These are phyloP conservation scores for Xerocomellus intermedius DNA, from an alignment of 768 basidiomycete species.

Conservation along the genomic window DNA sequence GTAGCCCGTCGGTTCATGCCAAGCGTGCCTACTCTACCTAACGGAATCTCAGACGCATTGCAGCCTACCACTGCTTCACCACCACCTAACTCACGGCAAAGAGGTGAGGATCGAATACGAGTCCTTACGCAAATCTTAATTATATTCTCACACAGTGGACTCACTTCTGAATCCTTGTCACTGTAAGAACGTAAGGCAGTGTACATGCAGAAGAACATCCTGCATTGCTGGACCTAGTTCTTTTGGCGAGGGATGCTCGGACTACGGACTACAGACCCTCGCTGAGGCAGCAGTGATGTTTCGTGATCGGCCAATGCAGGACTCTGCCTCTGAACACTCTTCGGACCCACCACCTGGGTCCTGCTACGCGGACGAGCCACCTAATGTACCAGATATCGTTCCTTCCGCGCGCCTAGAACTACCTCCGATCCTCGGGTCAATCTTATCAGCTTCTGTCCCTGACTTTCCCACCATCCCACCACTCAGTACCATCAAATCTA, in stretches of 20 bases:
- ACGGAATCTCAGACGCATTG: conserved; percentile 62
- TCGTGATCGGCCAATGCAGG: conserved; percentile 5
- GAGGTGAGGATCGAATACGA: conserved; percentile 36
- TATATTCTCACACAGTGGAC: conserved; percentile 43
- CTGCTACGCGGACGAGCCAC: conserved; percentile 17
- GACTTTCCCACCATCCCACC: conserved; percentile 60
- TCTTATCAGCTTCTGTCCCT: conserved; percentile 31
- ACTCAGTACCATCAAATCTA: conserved; percentile 53
- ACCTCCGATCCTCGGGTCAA: conserved; percentile 42
- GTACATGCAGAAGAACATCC: conserved; percentile 41
- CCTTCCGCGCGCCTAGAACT: conserved; percentile 39
- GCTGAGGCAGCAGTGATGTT: conserved; percentile 37
- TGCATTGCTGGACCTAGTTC: conserved; percentile 3
- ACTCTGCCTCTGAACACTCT: conserved; percentile 2
- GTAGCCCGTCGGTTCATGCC: conserved; percentile 68
- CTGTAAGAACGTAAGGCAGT: conserved; percentile 55
- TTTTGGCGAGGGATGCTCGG: background rate
- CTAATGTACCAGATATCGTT: background rate
- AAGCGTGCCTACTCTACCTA: conserved; percentile 68
- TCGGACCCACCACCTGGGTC: conserved; percentile 15
- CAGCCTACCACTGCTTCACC: conserved; percentile 26
- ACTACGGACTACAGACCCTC: conserved; percentile 33
- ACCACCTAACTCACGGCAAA: conserved; percentile 47
- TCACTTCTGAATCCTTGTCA: conserved; percentile 63
- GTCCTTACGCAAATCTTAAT: background rate